Base-by-base conservation (phyloP, 148 eudicot genomes). In the Linanthus parryae region DNA sequence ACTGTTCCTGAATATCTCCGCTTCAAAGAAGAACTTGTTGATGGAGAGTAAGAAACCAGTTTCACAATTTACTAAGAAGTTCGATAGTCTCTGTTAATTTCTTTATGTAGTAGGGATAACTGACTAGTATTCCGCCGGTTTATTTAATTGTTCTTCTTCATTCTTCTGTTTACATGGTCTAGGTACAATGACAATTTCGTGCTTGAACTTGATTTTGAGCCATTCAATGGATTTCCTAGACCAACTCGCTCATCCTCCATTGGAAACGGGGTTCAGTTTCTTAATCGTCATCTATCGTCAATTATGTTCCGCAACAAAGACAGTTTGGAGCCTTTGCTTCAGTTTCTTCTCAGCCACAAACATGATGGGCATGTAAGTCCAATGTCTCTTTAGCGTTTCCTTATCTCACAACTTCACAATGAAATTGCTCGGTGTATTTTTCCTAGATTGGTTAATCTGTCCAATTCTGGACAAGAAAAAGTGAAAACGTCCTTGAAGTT, bases 281-380 rank as follows among this genome's bases (percentile, higher is more conserved):
- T 75, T 54, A 70, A 67, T 19, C 70, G 75, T 7, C 68, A 66
- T 60, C 57, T 75, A 4, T 67, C 80, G 50, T 48, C 80, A 20
- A 50, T 53, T 31, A 70, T 75, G 80, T 75, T 75, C 45, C 75
- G 61, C 11, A 60, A 55, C 40, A 66, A 60, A 43, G 73, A 66
- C 14, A 62, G 43, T 52, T 22, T 67, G 69, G 66, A 63, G 34
- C 66, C 69, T 42, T 52, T 75, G 49, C 67, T 75, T 50, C 62
- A 64, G 14, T 75, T 71, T 50, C 81, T 75, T 27, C 66, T 67
- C 42, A 28, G 54, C 20, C 73, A 63, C 44, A 48, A 62, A n/a
- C 61, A 65, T 51, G 34, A 73, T 36, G 73, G 66, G 15, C 54
- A 64, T 58, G 78, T 68, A 43, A 59, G 56, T 39, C 24, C 38